These are phyloP conservation scores for Aspergillus saccharolyticus DNA, from an alignment of 495 filamentous ascomycete genomes.

Conservation along the genomic window DNA sequence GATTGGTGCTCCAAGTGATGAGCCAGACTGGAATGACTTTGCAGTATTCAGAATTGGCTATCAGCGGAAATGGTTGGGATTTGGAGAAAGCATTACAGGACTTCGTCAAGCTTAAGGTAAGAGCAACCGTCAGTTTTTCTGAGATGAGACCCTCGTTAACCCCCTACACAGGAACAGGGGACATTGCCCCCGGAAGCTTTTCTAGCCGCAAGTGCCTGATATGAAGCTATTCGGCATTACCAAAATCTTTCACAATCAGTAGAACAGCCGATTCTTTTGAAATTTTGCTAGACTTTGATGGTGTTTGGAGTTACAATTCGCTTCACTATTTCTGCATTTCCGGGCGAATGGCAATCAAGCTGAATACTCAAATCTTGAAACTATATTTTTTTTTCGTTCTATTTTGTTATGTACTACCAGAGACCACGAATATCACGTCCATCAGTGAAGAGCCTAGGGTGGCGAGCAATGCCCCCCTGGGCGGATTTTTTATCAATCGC, in stretches of 20 bases:
- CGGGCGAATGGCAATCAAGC: slow-evolving; percentile 32
- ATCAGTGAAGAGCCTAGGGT: slow-evolving; percentile 13
- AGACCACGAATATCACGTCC: slow-evolving; percentile 23
- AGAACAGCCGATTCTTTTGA: background rate
- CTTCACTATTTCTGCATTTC: slow-evolving; percentile 29
- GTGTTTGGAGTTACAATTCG: slow-evolving; percentile 7
- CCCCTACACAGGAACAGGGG: slow-evolving; percentile 32
- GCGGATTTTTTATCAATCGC: background rate
- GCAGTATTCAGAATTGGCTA: slow-evolving; percentile 65
- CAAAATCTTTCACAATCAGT: background rate
- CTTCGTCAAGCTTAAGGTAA: slow-evolving; percentile 56
- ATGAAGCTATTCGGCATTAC: background rate
- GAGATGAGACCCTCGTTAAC: slow-evolving; percentile 11
- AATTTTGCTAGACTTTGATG: background rate
- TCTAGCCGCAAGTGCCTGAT: slow-evolving; percentile 17
- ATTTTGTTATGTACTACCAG: slow-evolving; percentile 19
- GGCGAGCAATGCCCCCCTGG: background rate
- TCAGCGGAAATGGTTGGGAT: slow-evolving; percentile 68
- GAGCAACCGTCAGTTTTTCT: background rate
- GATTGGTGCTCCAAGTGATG: slow-evolving; percentile 60
- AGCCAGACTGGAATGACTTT: slow-evolving; percentile 66
- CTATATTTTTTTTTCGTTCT: slow-evolving; percentile 14
- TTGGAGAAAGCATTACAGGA: slow-evolving; percentile 60
- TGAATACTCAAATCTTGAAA: background rate
- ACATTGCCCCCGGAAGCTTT: slow-evolving; percentile 38